Base-by-base conservation (phyloP, 2,329 filamentous ascomycete species). In the Thielaviopsis euricoi region DNA sequence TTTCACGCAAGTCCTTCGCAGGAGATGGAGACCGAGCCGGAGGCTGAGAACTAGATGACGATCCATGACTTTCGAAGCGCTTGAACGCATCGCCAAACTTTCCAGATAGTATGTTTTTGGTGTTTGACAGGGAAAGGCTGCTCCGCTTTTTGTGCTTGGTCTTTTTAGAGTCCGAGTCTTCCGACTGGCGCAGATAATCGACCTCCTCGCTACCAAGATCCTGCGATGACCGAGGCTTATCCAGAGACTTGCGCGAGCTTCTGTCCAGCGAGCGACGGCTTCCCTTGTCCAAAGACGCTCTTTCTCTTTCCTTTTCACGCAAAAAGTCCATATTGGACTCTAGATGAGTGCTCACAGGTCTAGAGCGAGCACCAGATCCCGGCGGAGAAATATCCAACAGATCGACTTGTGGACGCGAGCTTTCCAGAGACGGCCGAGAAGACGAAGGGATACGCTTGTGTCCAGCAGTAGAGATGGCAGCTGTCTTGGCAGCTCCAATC, bases 81-180 rank as follows among this genome's bases (percentile, higher is more conserved):
- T 91, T 89, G 72, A 97, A 96, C 2, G 91, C 90, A 65, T 96
- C 90, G 0, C 90, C 89, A 68, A 97, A 96, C 64, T 86, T 89
- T 23, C 89, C 87, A 5, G 83, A 85, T n/a, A 96, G 75, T 43
- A 95, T 81, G 59, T 82, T 87, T 69, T 93, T 95, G 25, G 86
- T 86, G 46, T 82, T 82, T 6, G 85, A 82, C 19, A 88, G 71
- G 57, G 86, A 77, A 1, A 95, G 71, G 68, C 87, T 93, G 1
- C 83, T 77, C 12, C 87, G 80, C 68, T 95, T 95, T 52, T 73
- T 72, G 62, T 84, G 80, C 64, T 81, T 84, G 23, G 74, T 72
- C 63, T 74, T 77, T 65, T 82, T 78, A 52, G 74, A 71, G 54
- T 80, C 80, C 1, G 74, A 70, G 61, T 81, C 73, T 76, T 95